Base-by-base conservation (phyloP, 345 rosid genomes). In the Microcos paniculata region DNA sequence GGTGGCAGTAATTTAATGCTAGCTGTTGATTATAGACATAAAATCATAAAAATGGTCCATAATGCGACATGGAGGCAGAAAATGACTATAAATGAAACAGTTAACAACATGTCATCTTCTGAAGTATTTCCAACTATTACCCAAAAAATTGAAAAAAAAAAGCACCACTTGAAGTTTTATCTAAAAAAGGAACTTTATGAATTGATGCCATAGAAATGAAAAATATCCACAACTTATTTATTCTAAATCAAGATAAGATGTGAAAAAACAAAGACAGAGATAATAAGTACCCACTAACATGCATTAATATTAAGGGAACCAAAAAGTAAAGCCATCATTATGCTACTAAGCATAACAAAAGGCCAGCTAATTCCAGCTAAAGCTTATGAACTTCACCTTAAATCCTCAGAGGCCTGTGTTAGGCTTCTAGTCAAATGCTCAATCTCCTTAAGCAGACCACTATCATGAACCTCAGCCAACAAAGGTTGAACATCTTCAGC, bases 401-500 rank as follows among this genome's bases (percentile, higher is more conserved):
- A 78, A 81, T 96, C 98, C 62, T 94, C 91, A 52, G 97, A 91
- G 58, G 92, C 97, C 84, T 87, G 92, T 14, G 94, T 89, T 43
- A 96, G 87, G 88, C 90, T 93, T 85, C 87, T 88, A 51, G 98
- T 92, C 74, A 96, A 89, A 79, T 64, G 70, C 80, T 96, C 95
- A 80, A 94, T 91, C 78, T 96, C 98, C 83, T 92, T 94, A 62
- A 96, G 92, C 82, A 96, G 84, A 80, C 93, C 97, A 28, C 91
- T 89, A 56, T 94, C 87, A 77, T 90, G 92, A 85, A 94, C 80
- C 83, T 91, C 98, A n/a, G 97, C 68, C 49, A 96, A 88, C 84
- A 94, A 88, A 82, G 98, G 99, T 85, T 94, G 95, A 72, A 93
- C 84, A 87, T 93, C 99, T 86, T 90, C 97, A 64, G 99, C 88